Percentiles rank a stretch among this genome's conserved stretches.
phyloP scores from a whole-genome alignment of 192 early-diverging fungal genomes.

The Coemansia sp. region DNA sequence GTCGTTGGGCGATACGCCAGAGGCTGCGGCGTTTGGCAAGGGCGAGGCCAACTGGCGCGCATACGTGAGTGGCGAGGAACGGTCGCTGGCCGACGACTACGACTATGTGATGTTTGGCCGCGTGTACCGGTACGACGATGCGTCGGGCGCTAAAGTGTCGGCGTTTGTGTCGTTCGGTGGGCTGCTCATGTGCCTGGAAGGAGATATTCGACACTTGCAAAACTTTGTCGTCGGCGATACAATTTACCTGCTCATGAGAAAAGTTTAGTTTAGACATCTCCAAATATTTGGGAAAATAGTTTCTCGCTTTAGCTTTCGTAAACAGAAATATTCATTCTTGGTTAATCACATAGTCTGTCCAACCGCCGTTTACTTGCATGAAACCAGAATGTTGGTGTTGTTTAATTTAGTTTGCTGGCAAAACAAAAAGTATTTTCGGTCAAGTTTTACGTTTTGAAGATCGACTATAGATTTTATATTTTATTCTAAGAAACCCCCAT shows the following conservation, averaged over 20 bases:
- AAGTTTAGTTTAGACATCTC: constrained; percentile 14
- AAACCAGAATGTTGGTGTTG: no score
- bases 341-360: no score
- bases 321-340: no score
- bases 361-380: no score
- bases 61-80: constrained; percentile 57
- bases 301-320: no score
- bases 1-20: constrained; percentile 28
- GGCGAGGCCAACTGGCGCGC: constrained; percentile 58
- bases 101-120: constrained; percentile 99
- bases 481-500: no score
- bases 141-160: constrained; percentile 64
- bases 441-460: no score
- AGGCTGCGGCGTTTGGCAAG: constrained; percentile 41
- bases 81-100: constrained; percentile 88
- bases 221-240: constrained; percentile 85
- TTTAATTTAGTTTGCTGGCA: no score
- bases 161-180: constrained; percentile 93
- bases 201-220: constrained; percentile 79
- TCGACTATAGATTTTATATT: no score
- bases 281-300: neutral
- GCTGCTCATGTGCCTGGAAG: constrained; percentile 85
- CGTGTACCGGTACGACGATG: constrained; percentile 93
- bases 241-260: constrained; percentile 83
- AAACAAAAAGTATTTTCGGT: neutral